Evolutionary conservation across 345 rosid genomes (phyloP), one percentile per base, ranked within the genome.

Genomic region (Arabis alpina): DNA sequence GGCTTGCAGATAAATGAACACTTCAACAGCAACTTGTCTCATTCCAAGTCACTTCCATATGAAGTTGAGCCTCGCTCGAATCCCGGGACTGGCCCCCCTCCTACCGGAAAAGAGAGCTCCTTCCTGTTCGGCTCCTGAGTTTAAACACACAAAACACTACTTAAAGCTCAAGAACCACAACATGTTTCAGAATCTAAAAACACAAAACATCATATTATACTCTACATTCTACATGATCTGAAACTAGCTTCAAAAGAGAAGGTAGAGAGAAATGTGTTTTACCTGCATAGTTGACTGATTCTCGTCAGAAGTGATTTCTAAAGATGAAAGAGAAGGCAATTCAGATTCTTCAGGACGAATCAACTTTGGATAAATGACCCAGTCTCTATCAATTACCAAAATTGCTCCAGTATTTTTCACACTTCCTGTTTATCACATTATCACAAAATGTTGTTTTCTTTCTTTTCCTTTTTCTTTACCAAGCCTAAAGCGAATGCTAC

Each of bases 371-470:
- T 85, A 86, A 44, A 93, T 76, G 10, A 84, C 85, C 76, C 86
- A 73, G 39, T 90, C 92, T 73, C 94, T 85, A 56, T 93, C 98
- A 24, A 90, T 83, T 10, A 88, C 94, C 54, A 93, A 78, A 81
- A 93, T 83, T 36, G 98, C 98, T 76, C 96, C 98, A 10, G 96
- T 96, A 80, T 90, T 90, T 55, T 90, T 85, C 13, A 83, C 78
- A 42, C 80, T 76, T 68, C 92, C 98, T 93, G 73, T 53, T 62
- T 61, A 61, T 39, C 40, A 84, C 36, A 72, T 11, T 19, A 27
- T 9, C 45, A 19, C 6, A 27, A 19, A 7, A 7, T 39, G 16
- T 41, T n/a, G 43, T 42, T n/a, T 42, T 1, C 7, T 28, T 15
- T 47, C 4, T 6, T 60, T 36, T n/a, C 8, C 32, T 28, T 34